phyloP scores from a whole-genome alignment of 1,139 yeast genomes.

The Saccharomyces pastorianus region DNA sequence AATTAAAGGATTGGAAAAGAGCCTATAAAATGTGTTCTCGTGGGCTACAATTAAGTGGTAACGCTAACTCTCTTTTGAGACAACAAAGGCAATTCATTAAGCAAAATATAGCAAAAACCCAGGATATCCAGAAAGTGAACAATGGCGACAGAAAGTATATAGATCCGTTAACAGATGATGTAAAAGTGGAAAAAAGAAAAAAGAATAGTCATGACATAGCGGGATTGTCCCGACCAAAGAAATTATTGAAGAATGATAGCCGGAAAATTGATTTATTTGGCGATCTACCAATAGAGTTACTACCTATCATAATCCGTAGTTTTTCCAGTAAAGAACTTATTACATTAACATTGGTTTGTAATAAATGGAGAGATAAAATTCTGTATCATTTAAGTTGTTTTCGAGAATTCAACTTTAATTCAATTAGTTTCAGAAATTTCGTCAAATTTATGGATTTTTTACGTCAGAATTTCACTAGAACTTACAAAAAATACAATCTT shows the following conservation, averaged over 20 bases:
- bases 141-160: slow-evolving; percentile 11
- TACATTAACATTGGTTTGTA: slow-evolving; percentile 15
- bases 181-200: slow-evolving; percentile 5
- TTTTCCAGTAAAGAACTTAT: slow-evolving; percentile 18
- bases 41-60: background rate
- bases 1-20: background rate
- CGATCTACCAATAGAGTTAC: slow-evolving; percentile 23
- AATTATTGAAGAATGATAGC: background rate
- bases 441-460: background rate
- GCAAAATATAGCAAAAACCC: background rate
- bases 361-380: slow-evolving; percentile 19
- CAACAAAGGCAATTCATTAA: background rate
- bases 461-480: background rate
- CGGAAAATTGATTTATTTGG: slow-evolving; percentile 17
- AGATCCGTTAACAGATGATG: slow-evolving; percentile 16
- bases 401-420: slow-evolving; percentile 12
- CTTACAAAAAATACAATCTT: background rate
- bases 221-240: background rate
- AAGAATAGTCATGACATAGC: background rate
- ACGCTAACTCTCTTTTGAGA: background rate
- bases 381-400: slow-evolving; percentile 7
- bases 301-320: slow-evolving; percentile 15
- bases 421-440: slow-evolving; percentile 12
- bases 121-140: background rate
- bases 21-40: background rate